Evolutionary conservation across 805 yeast genomes (phyloP), one percentile per base, ranked within the genome.

Genomic region (Ogataea minuta): DNA sequence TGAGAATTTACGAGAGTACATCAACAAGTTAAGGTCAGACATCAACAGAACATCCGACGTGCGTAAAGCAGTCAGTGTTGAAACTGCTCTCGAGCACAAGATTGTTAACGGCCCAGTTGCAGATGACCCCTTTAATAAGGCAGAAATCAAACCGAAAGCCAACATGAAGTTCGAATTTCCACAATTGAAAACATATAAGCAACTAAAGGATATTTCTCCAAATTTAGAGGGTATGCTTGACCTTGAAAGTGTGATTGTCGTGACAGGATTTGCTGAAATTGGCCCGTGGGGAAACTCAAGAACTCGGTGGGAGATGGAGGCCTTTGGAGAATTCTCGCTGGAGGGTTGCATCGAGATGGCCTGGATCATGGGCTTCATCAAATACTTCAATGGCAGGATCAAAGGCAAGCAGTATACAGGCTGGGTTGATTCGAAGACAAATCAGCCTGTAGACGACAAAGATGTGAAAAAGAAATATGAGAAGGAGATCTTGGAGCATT

Each of bases 251-350:
- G 93, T 89, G 44, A 77, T 91, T 52, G 99, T 93, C 49, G 91
- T 93, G 45, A 91, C 99, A 32, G 99, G 99, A 69, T 93, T 91
- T 72, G 74, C 96, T 49, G 99, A 93, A 71, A 98, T 93, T 54
- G 95, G 97, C 62, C 99, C 99, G 59, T 95, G 97, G 96, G 99
- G 99, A 78, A 89, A 90, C 64, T 70, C 99, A 26, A 85, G 98
- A 77, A 93, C 99, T 41, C 81, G 99, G 76, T 93, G 99, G 99
- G 98, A 93, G 69, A 93, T 93, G 95, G 99, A 93, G 71, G 87
- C 97, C 31, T 53, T 65, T 45, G 99, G 99, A 58, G 88, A 85
- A 61, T 93, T 93, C 69, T 90, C 97, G 8, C 72, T 93, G 55
- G 99, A 93, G 70, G 99, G 99, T 60, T 84, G 96, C 60, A 84